Base-by-base conservation (phyloP, 805 yeast species). In the Pichia californica region DNA sequence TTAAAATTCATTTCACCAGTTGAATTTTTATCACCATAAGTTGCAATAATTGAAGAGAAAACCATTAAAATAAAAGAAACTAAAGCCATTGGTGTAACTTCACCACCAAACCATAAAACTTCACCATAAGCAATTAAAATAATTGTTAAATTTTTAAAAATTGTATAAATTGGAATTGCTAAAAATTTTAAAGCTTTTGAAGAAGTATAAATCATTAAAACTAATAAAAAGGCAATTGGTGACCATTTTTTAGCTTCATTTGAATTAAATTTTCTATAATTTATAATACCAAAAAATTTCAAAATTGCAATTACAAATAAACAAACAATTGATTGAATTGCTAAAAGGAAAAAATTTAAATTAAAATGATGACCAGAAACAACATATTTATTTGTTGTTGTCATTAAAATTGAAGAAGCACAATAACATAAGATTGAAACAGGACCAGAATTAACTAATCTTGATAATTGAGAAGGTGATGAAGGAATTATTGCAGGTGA, bases 111-210 rank as follows among this genome's bases (percentile, higher is more conserved):
- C 94, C 96, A 91, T 49, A 93, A 56, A 29, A 91, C 97, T 70
- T 93, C 99, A 71, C 98, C 98, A 64, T 93, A 93, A 29, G 99
- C 98, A 64, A 93, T 93, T 61, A 93, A 71, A 53, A 93, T 91
- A 61, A 93, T 93, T 49, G 99, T 91, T 67, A 93, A 78, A 69
- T 93, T 93, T 76, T 93, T 93, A 83, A 93, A 93, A 56, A 93
- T 91, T 52, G 99, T 93, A 75, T 88, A 93, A 46, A 93, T 95
- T 41, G 99, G 99, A 47, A 93, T 89, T 41, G 91, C 73, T 61
- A 93, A 78, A 69, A 68, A 88, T 68, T 88, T 95, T 58, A 93
- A 73, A 44, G 98, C 96, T 74, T 89, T 93, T 45, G 96, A 86
- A 36, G 93, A 83, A 44, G 99, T 93, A 74, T 89, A 93, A 62